Percentiles rank a stretch among this genome's conserved stretches.
Conservation (phyloP, 495 filamentous ascomycete genomes). For the Daldinia loculata region DNA sequence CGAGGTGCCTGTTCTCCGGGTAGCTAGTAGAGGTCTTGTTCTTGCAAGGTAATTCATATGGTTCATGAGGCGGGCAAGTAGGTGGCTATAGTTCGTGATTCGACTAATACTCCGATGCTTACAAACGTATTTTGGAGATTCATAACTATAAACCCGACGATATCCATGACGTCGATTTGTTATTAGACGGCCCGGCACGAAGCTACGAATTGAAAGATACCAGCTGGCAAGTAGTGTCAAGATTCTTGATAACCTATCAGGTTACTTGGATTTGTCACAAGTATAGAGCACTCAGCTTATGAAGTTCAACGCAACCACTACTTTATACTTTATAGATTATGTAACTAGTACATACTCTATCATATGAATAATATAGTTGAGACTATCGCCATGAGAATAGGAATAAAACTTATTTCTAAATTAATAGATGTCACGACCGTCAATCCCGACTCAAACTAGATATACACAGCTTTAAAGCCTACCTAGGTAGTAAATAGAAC, state of each 20-base stretch:
- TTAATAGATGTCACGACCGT: neutral
- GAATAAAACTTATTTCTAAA: too few relatives aligned
- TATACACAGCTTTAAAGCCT: too few relatives aligned
- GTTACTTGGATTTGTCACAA: slow-evolving; percentile 32
- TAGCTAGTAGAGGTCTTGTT: slow-evolving; percentile 33
- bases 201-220: neutral
- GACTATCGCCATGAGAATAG: neutral
- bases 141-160: slow-evolving; percentile 5
- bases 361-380: too few relatives aligned
- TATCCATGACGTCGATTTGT: slow-evolving; percentile 33
- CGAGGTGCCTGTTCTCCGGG: slow-evolving; percentile 40
- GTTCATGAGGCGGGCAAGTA: neutral
- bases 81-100: slow-evolving; percentile 9
- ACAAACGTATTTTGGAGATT: slow-evolving; percentile 31
- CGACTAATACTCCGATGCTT: slow-evolving; percentile 16
- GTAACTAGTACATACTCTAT: too few relatives aligned
- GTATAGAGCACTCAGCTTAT: neutral
- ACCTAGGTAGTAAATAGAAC: too few relatives aligned
- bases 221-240: slow-evolving; percentile 19
- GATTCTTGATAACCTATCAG: slow-evolving; percentile 23
- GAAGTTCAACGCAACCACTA: too few relatives aligned
- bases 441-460: too few relatives aligned
- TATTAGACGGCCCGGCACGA: slow-evolving; percentile 15
- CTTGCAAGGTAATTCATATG: slow-evolving; percentile 44
- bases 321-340: too few relatives aligned